Evolutionary conservation across 495 filamentous ascomycete species (phyloP), one percentile per base, ranked within the genome.

Genomic region (Cercophora samala): DNA sequence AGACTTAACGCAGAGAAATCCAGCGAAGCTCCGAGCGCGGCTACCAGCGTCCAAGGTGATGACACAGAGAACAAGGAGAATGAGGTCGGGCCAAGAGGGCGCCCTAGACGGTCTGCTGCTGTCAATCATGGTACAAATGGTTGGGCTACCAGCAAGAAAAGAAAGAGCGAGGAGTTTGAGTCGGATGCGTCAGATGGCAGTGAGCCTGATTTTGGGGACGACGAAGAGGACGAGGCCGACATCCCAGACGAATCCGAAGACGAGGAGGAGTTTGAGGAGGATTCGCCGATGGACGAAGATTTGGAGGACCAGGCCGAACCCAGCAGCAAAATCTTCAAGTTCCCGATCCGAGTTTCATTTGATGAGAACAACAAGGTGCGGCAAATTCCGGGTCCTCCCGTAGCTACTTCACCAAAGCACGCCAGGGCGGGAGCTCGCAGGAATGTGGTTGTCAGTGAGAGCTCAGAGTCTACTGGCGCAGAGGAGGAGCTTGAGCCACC

Each of bases 1-100:
- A 91, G 95, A 15, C 77, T 88, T 53, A 97, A 97, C 74, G 93
- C 92, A 2, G 92, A 94, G 72, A 83, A 71, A 5, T 83, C 60
- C n/a, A 82, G 79, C 75, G 77, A 75, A 1, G 70, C 68, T 24
- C 72, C 72, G 2, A 80, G 77, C 5, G 79, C 76, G 18, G 63
- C 78, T 2, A 68, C 73, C 0, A 77, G 77, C 54, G 76, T 77
- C 19, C 72, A 77, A 5, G 78, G 76, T 5, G 73, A 74, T 13
- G 75, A 75, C 21, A 52, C 55, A 0, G 74, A 72, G 64, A 74
- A 71, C 71, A 65, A 69, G 24, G 77, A 76, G 15, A 72, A 70
- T 23, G 70, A 62, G 22, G 65, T 70, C 8, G 77, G 71, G 18
- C 74, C 62, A 22, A 73, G 68, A 21, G 79, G 70, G 11, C 71